Evolutionary conservation across 169 alveolate species (phyloP).

Genomic region (Plasmodium fragile): DNA sequence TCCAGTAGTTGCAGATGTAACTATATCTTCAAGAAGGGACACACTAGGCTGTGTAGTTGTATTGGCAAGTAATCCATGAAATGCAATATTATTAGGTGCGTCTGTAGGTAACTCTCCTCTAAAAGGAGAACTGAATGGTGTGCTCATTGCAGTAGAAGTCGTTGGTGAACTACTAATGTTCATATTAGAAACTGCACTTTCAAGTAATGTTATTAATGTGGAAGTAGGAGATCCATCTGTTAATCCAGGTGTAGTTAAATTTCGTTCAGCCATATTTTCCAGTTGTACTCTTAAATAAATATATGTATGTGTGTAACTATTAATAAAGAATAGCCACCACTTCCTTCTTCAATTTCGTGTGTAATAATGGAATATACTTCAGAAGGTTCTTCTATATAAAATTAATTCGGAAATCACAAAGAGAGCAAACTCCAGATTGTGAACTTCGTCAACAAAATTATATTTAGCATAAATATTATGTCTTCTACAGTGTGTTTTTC

Average conservation of each 20-base stretch:
- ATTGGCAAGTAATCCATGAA: background rate
- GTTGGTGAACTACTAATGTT: background rate
- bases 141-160: background rate
- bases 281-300: slow-evolving; percentile 6
- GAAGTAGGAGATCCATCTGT: background rate
- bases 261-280: slow-evolving; percentile 19
- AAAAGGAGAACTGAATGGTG: background rate
- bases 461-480: background rate
- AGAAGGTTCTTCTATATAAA: background rate
- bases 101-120: background rate
- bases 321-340: background rate
- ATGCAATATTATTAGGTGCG: background rate
- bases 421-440: background rate
- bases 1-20: background rate
- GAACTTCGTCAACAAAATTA: background rate
- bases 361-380: background rate
- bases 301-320: background rate
- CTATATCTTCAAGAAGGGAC: background rate
- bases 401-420: background rate
- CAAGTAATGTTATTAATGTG: background rate
- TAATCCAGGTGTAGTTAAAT: background rate
- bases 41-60: background rate
- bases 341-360: background rate
- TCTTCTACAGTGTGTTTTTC: background rate
- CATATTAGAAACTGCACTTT: background rate